These are phyloP conservation scores for Abelmoschus esculentus DNA, from an alignment of 345 rosid genomes.

Conservation along the genomic window DNA sequence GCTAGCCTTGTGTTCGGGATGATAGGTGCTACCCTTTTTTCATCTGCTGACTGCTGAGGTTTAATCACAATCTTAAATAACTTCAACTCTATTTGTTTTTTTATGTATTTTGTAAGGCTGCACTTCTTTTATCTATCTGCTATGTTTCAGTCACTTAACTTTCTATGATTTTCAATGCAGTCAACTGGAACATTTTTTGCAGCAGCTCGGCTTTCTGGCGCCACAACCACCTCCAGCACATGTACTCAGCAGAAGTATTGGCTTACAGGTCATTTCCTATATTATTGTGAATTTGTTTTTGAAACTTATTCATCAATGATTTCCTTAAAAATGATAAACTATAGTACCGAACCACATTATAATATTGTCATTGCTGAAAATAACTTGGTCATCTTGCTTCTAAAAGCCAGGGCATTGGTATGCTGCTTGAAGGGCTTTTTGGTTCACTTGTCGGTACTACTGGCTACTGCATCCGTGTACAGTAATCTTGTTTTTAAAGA, in stretches of 20 bases:
- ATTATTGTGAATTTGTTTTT: not conserved
- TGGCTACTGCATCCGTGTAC: constrained; percentile 91
- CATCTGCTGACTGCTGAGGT: constrained; percentile 97
- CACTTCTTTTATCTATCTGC: too few species aligned
- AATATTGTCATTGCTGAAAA: not conserved
- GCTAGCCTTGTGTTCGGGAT: constrained; percentile 91
- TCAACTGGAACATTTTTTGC: constrained; percentile 75
- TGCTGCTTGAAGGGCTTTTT: constrained; percentile 78
- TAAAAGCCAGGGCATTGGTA: constrained; percentile 60
- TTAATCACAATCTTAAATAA: not conserved
- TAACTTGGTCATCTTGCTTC: not conserved
- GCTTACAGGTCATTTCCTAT: constrained; percentile 57
- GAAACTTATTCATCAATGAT: not conserved
- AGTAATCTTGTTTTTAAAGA: constrained; percentile 12
- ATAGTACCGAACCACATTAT: too few species aligned
- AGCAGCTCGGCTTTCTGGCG: constrained; percentile 52
- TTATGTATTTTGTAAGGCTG: too few species aligned
- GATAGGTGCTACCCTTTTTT: constrained; percentile 86
- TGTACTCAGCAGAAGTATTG: constrained; percentile 76
- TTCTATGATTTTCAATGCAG: constrained; percentile 30
- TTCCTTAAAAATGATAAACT: not conserved
- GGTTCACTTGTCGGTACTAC: constrained; percentile 79
- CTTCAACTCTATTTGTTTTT: not conserved
- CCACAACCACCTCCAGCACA: constrained; percentile 49
- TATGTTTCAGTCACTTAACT: not conserved